Base-by-base conservation (phyloP, 169 alveolate species). In the Amoebophrya sp. region DNA sequence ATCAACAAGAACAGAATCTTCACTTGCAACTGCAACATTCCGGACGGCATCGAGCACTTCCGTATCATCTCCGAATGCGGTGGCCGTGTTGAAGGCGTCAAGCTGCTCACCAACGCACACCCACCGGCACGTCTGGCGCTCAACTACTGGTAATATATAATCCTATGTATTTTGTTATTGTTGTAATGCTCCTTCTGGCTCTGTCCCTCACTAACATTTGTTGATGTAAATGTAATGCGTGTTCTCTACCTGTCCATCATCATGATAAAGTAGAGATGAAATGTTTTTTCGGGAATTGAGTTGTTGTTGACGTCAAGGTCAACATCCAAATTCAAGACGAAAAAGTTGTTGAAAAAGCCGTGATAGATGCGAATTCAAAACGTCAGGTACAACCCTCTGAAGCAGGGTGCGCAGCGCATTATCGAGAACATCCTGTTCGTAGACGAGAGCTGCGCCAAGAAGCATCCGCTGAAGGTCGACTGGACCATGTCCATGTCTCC, bases 381-480 rank as follows among this genome's bases (percentile, higher is more conserved):
- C n/a, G n/a, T n/a, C n/a, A n/a, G n/a, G n/a, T 65, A 65, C 83
- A 65, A 65, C 83, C 83, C 83, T 29, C 83, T 65, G 83, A 65
- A 65, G 83, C 18, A 65, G 33, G 83, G 83, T 0, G 83, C 83
- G 83, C 83, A 65, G 83, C 83, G 83, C 33, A 65, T 65, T 36
- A 65, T 65, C 33, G 83, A 65, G 83, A 65, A 65, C 83, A 65
- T 65, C 83, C 83, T 65, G 83, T 65, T 65, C 26, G 83, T 65
- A 29, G 83, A 65, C 83, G 83, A 65, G 83, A 26, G 38, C 36
- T 65, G 83, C 83, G 83, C 83, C 36, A 65, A 65, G 83, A 65
- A 65, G 83, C 83, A 65, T 36, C 83, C 83, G 83, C 83, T 65
- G 83, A 65, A 65, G 83, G 83, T 65, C 33, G 83, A 65, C 83